Percentiles rank a stretch among this genome's conserved stretches.
Conservation (phyloP, 2,329 filamentous ascomycete species). For the Camillea tinctor region DNA sequence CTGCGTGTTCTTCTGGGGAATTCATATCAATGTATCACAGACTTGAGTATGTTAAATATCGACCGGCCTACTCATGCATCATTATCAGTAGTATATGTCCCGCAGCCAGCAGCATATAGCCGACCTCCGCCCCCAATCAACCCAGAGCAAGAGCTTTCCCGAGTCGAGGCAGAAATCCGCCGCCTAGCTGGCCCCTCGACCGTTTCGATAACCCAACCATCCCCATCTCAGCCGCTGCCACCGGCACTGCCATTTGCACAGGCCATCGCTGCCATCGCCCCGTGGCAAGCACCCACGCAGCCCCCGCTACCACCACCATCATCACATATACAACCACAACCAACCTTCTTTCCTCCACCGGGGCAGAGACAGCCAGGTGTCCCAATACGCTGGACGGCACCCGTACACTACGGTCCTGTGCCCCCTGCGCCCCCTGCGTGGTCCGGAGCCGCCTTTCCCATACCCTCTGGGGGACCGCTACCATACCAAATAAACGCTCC, state of each 20-base stretch:
- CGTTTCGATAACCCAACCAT: background rate
- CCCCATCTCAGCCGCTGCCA: background rate
- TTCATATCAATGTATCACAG: constrained; percentile 14
- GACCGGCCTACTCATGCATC: background rate
- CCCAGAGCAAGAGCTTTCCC: constrained; percentile 1
- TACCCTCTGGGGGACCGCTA: too few relatives aligned
- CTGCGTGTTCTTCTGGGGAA: constrained; percentile 12
- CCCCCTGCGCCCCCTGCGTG: too few relatives aligned
- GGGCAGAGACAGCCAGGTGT: too few relatives aligned
- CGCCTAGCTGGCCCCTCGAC: background rate
- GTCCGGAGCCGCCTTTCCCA: too few relatives aligned
- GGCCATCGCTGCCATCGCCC: background rate
- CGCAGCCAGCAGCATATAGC: background rate
- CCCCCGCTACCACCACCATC: background rate
- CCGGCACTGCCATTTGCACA: background rate
- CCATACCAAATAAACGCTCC: too few relatives aligned
- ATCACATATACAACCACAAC: too few relatives aligned
- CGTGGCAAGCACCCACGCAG: background rate
- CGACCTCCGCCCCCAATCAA: background rate
- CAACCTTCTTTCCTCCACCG: too few relatives aligned
- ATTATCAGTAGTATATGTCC: background rate
- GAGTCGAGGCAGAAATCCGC: constrained; percentile 2
- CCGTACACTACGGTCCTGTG: too few relatives aligned
- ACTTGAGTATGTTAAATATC: constrained; percentile 9
- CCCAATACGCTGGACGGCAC: too few relatives aligned